A percentile compares a stretch with the other conserved stretches of the same genome.
These are phyloP conservation scores for Colletotrichum orbiculare DNA, from an alignment of 2,329 filamentous ascomycete genomes.

Conservation along the genomic window DNA sequence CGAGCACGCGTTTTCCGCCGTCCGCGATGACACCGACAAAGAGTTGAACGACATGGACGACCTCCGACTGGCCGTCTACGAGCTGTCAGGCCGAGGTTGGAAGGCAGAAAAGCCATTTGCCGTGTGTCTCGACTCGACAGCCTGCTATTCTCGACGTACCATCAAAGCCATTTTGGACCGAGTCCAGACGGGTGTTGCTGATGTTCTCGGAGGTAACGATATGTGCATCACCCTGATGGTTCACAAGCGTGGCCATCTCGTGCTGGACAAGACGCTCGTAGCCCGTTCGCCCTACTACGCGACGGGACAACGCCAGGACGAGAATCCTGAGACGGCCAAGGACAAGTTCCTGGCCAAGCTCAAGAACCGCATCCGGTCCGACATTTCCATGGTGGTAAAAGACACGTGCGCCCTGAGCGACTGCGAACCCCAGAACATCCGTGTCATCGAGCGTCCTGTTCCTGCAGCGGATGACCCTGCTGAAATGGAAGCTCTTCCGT, in stretches of 20 bases:
- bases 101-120: constrained; percentile 57
- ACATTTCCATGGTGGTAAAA: constrained; percentile 61
- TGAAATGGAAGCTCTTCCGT: constrained; percentile 31
- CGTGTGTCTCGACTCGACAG: constrained; percentile 55
- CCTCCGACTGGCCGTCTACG: constrained; percentile 59
- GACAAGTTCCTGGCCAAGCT: constrained; percentile 53
- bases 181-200: constrained; percentile 61
- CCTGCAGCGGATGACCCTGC: constrained; percentile 33
- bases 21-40: constrained; percentile 55
- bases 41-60: constrained; percentile 56
- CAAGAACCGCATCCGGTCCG: constrained; percentile 57
- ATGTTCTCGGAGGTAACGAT: constrained; percentile 59
- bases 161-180: constrained; percentile 62
- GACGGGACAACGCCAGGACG: constrained; percentile 40
- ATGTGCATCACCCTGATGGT: constrained; percentile 59
- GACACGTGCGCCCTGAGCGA: constrained; percentile 60
- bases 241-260: constrained; percentile 64
- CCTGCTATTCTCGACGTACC: constrained; percentile 55
- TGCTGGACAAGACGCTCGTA: constrained; percentile 61
- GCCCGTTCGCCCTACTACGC: constrained; percentile 41
- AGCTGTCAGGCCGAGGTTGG: constrained; percentile 60
- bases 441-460: constrained; percentile 31
- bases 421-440: constrained; percentile 41
- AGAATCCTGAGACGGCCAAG: constrained; percentile 49
- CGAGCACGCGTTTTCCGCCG: constrained; percentile 48